phyloP scores from a whole-genome alignment of 768 basidiomycete species.

The Hericium rajendrae region DNA sequence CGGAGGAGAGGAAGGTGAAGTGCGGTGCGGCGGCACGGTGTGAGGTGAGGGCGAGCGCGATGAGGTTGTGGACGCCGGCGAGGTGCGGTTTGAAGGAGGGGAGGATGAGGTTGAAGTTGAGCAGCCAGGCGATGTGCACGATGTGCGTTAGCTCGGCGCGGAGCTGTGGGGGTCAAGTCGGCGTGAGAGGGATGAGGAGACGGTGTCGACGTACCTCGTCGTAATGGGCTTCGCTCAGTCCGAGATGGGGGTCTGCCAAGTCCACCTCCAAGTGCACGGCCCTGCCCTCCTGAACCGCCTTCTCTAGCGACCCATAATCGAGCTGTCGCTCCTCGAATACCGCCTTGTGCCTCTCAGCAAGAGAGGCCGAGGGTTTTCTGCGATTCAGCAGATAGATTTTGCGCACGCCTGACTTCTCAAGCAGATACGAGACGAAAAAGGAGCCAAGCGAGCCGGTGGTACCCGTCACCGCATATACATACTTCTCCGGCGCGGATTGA shows the following conservation, averaged over 20 bases:
- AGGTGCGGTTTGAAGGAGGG: conserved; percentile 8
- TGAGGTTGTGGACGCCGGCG: conserved; percentile 8
- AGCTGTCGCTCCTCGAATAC: not conserved
- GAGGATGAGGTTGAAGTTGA: conserved; percentile 11
- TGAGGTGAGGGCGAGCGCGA: conserved; percentile 8
- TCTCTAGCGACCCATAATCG: conserved; percentile 2
- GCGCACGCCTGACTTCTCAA: not conserved
- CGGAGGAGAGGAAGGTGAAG: conserved; percentile 2
- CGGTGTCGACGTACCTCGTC: not conserved
- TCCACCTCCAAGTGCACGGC: conserved; percentile 16
- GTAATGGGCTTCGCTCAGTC: conserved; percentile 4
- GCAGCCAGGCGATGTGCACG: conserved; percentile 13
- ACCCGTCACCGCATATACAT: not conserved
- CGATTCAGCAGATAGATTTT: not conserved
- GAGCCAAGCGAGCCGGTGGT: not conserved
- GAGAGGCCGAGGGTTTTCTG: not conserved
- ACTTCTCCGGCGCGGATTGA: not conserved
- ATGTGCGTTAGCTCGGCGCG: conserved; percentile 11
- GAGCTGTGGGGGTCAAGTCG: not conserved
- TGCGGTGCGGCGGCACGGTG: not conserved
- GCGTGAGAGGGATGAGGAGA: not conserved
- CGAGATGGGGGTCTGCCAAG: conserved; percentile 4
- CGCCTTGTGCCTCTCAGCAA: not conserved
- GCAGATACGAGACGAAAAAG: not conserved
- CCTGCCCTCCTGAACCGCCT: conserved; percentile 3